Base-by-base conservation (phyloP, 768 basidiomycete species). In the Pleurotus eryngii region DNA sequence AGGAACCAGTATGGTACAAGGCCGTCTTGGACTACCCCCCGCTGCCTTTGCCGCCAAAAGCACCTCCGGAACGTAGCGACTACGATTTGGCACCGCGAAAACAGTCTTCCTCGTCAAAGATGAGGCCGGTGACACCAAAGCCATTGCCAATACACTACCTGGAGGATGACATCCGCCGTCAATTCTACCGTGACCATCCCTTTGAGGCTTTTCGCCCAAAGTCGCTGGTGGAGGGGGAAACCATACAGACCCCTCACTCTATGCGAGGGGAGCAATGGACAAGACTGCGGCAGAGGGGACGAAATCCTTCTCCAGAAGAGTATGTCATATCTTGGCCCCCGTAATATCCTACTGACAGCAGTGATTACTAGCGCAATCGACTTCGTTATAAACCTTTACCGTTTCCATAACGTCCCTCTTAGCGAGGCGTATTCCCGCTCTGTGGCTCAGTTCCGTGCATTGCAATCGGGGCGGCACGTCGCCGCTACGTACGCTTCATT, bases 101-200 rank as follows among this genome's bases (percentile, higher is more conserved):
- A 40, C 57, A 64, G 37, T 54, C 59, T 58, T 40, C 61, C 39
- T 43, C 64, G 8, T 55, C 65, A 43, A 61, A 63, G 57, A 67
- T 70, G 55, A 72, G 72, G 42, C 63, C 75, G 37, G 72, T 72
- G 43, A 74, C 75, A 46, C 71, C 75, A 26, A 73, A 72, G 24
- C 87, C 89, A 0, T 59, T 81, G 47, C 80, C 81, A 9, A 80
- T 98, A 50, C 76, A 77, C 55, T 97, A 95, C 68, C 58, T 89
- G 40, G 93, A 96, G 67, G 97, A 99, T 70, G 78, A 82, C 60
- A 76, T 98, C 57, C 85, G 97, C 37, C 79, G 84, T 55, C 91
- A 92, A 69, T 98, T 99, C 79, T 98, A 95, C 77, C 77, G 79
- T 42, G 97, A 99, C 75, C 95, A 97, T 69, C 95, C 97, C 5